Conservation (phyloP, 164 flowering plant genomes). For the Aristolochia californica region DNA sequence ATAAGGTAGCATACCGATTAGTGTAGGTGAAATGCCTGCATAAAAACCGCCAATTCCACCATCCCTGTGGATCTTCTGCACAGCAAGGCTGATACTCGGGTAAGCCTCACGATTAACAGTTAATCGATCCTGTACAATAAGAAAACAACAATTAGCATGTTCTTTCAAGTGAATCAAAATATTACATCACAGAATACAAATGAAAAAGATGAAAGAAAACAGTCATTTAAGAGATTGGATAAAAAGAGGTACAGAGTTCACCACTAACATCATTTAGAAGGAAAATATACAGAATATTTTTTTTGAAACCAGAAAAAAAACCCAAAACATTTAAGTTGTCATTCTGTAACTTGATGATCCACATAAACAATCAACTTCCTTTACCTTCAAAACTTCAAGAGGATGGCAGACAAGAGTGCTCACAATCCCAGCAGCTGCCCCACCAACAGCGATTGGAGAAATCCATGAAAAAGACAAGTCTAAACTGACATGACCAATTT, state of each 20-base stretch:
- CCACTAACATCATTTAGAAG: too few species aligned
- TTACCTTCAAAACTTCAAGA: conserved; percentile 92
- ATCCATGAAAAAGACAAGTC: conserved; percentile 67
- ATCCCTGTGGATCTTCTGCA: conserved; percentile 55
- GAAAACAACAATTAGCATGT: neutral
- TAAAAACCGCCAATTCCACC: conserved; percentile 74
- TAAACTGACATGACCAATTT: conserved; percentile 44
- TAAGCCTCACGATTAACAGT: conserved; percentile 70
- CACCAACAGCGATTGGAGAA: conserved; percentile 91
- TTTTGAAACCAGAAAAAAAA: too few species aligned
- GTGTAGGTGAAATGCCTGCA: conserved; percentile 75
- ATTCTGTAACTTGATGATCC: neutral
- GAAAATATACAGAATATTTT: too few species aligned
- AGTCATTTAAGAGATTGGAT: too few species aligned
- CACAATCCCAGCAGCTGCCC: conserved; percentile 92
- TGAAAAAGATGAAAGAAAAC: too few species aligned
- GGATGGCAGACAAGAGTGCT: conserved; percentile 91
- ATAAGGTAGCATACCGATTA: conserved; percentile 95
- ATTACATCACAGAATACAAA: too few species aligned
- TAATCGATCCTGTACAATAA: conserved; percentile 62
- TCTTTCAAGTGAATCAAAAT: neutral
- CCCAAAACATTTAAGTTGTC: neutral
- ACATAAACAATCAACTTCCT: too few species aligned
- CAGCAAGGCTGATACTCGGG: conserved; percentile 53
- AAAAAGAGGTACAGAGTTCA: neutral